Evolutionary conservation across 371 early-diverging fungal species (phyloP).

Genomic region (Mucor mucedo): DNA sequence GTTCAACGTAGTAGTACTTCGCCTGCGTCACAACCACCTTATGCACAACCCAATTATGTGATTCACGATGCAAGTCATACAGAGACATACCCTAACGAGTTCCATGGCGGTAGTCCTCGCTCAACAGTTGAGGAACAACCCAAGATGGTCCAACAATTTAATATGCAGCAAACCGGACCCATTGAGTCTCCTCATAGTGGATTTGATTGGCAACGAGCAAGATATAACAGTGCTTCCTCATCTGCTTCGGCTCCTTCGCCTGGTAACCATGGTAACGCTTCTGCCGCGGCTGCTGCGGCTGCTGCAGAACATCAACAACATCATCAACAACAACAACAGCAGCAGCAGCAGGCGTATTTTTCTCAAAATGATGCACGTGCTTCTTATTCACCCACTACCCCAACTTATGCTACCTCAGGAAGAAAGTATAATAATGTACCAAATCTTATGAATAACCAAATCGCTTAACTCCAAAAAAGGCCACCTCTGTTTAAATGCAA

Average conservation of each 20-base stretch:
- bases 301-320: not conserved
- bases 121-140: constrained; percentile 3
- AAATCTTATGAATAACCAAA: constrained; percentile 20
- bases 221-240: constrained; percentile 31
- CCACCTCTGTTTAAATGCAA: not conserved
- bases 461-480: not conserved
- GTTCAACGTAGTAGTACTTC: constrained; percentile 6
- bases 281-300: constrained; percentile 26
- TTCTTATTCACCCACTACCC: constrained; percentile 23
- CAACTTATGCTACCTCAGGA: constrained; percentile 12
- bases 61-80: constrained; percentile 17
- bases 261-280: constrained; percentile 8
- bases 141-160: constrained; percentile 12
- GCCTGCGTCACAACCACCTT: constrained; percentile 24
- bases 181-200: constrained; percentile 22
- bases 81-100: constrained; percentile 16
- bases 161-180: constrained; percentile 22
- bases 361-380: not conserved
- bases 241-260: constrained; percentile 31
- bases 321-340: constrained; percentile 5
- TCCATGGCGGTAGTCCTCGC: not conserved
- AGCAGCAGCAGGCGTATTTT: constrained; percentile 19
- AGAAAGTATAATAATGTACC: constrained; percentile 23
- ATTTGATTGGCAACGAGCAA: constrained; percentile 30
- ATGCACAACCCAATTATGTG: constrained; percentile 14